phyloP scores from a whole-genome alignment of 371 early-diverging fungal species.

The Rhizopus microsporus region DNA sequence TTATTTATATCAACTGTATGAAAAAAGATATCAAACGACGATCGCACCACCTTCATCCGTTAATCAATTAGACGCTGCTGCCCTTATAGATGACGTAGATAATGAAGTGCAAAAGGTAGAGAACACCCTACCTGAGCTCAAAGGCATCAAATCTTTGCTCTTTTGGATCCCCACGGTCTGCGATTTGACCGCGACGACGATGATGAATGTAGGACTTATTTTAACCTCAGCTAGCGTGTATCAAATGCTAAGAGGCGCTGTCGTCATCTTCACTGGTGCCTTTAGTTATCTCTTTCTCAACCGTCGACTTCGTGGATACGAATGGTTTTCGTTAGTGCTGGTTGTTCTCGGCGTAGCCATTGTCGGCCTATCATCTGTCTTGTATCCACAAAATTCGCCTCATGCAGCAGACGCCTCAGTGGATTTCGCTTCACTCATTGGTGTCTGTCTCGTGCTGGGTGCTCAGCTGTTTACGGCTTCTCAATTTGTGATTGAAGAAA shows the following conservation, averaged over 20 bases:
- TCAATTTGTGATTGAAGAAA: slow-evolving; percentile 95
- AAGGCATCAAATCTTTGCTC: slow-evolving; percentile 62
- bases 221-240: slow-evolving; percentile 92
- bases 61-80: slow-evolving; percentile 44
- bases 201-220: slow-evolving; percentile 95
- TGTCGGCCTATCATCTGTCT: slow-evolving; percentile 79
- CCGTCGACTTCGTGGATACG: slow-evolving; percentile 71
- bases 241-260: slow-evolving; percentile 96
- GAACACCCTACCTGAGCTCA: slow-evolving; percentile 35
- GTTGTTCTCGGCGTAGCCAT: slow-evolving; percentile 84
- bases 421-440: slow-evolving; percentile 55
- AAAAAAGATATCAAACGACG: slow-evolving; percentile 10
- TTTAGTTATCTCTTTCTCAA: slow-evolving; percentile 85
- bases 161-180: slow-evolving; percentile 92
- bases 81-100: slow-evolving; percentile 38
- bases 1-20: slow-evolving; percentile 39
- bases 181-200: slow-evolving; percentile 91
- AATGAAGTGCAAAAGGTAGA: slow-evolving; percentile 21
- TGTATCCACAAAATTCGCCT: slow-evolving; percentile 47
- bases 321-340: slow-evolving; percentile 79
- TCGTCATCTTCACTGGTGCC: slow-evolving; percentile 91
- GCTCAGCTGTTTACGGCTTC: slow-evolving; percentile 93
- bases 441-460: slow-evolving; percentile 80
- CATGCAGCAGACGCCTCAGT: slow-evolving; percentile 12
- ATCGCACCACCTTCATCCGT: slow-evolving; percentile 40